Base-by-base conservation (phyloP, 2,329 filamentous ascomycete species). In the Arthrobotrys sphaeroides region DNA sequence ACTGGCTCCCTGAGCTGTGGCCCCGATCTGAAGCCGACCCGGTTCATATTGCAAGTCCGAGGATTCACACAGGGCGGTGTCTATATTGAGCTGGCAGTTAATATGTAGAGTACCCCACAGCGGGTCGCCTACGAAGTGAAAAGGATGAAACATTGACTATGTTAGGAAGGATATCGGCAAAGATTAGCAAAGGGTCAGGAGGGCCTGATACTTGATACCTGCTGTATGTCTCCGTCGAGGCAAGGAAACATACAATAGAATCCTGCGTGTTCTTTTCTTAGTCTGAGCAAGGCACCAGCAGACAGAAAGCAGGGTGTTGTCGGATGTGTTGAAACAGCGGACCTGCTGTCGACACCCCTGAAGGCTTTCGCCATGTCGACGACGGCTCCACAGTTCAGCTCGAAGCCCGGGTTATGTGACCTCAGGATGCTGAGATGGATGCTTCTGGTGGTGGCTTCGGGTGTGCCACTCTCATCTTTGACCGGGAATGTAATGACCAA, bases 191-290 rank as follows among this genome's bases (percentile, higher is more conserved):
- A 12, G 7, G 28, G 12, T n/a, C n/a, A n/a, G 12, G 28, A 31
- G n/a, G 40, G 40, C 40, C 40, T 22, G 28, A 33, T 20, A 51
- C 24, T 16, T 2, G 7, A 51, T 10, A 16, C 24, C 28, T 26
- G 24, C 12, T 6, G 6, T 10, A 60, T 18, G 38, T 60, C 36
- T 36, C 55, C 55, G 38, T n/a, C 22, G 36, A 60, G 18, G n/a
- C 13, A 42, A 28, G 55, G 51, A n/a, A 3, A 38, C 16, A 36
- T 38, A 10, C n/a, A 31, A 24, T 10, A 53, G 18, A 18, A 24
- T n/a, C 9, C 49, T 55, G 49, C 28, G 49, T 38, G 51, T 55
- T 55, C 51, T 55, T 55, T 55, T 38, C 31, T 55, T 55, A 55
- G 51, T 38, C 38, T 18, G 16, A 26, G 0, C 10, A 20, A 55